These are phyloP conservation scores for Wallacemonas collosoma DNA, from an alignment of 208 protist genomes.

Conservation along the genomic window DNA sequence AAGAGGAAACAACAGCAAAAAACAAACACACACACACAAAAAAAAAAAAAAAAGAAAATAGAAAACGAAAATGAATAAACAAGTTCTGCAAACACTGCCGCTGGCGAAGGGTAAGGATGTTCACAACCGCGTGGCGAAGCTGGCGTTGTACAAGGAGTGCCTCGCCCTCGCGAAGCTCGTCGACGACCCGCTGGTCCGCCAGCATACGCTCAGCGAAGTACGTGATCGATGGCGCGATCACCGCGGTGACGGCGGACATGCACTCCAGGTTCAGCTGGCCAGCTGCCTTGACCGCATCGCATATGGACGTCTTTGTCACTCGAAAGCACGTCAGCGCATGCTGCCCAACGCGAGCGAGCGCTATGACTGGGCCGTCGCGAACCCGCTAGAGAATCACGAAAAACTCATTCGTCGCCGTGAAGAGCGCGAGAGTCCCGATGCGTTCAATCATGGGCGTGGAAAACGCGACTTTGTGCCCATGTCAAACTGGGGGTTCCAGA, in stretches of 20 bases:
- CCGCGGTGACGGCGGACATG: slow-evolving; percentile 78
- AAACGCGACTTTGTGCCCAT: slow-evolving; percentile 92
- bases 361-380: slow-evolving; percentile 88
- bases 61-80: slow-evolving; percentile 65
- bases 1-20: too few species aligned
- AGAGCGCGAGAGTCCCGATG: slow-evolving; percentile 74
- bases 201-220: slow-evolving; percentile 79
- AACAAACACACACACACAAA: too few species aligned
- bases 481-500: slow-evolving; percentile 89
- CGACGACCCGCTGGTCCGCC: slow-evolving; percentile 59
- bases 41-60: neutral
- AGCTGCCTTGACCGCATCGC: slow-evolving; percentile 84
- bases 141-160: slow-evolving; percentile 88
- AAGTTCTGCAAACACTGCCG: slow-evolving; percentile 72
- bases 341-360: slow-evolving; percentile 78
- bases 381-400: slow-evolving; percentile 81
- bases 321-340: slow-evolving; percentile 77
- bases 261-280: slow-evolving; percentile 82
- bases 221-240: slow-evolving; percentile 79
- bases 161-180: slow-evolving; percentile 73
- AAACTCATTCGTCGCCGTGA: slow-evolving; percentile 52
- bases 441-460: slow-evolving; percentile 71
- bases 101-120: slow-evolving; percentile 86
- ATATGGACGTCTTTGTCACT: slow-evolving; percentile 85
- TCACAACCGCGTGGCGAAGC: slow-evolving; percentile 75